Conservation (phyloP, 2,329 filamentous ascomycete genomes). For the Trichoderma guizhouense region DNA sequence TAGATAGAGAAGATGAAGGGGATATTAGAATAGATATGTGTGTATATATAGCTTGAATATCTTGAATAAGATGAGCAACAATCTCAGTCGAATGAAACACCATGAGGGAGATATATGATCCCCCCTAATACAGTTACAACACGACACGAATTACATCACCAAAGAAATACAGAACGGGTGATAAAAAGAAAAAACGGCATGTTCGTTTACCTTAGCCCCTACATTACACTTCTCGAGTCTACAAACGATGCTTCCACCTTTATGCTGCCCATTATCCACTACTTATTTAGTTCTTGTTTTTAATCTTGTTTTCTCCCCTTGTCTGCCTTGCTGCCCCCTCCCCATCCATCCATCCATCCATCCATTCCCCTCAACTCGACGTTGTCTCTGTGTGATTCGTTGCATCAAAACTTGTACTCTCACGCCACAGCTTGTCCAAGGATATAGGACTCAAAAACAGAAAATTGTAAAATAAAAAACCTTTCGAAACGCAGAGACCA, state of each 20-base stretch:
- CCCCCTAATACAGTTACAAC: not conserved
- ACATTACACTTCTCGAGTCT: not conserved
- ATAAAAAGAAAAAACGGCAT: not conserved
- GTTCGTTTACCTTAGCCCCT: not conserved
- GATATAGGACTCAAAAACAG: not conserved
- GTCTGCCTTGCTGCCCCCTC: not conserved
- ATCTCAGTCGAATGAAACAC: not conserved
- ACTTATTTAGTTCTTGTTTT: not conserved
- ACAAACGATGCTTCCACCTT: conserved; percentile 1
- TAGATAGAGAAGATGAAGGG: not conserved
- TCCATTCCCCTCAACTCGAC: not conserved
- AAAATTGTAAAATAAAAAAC: not conserved
- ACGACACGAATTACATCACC: not conserved
- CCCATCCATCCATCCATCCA: not conserved
- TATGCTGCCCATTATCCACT: not conserved
- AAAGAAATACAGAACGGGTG: not conserved
- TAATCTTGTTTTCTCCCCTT: not conserved
- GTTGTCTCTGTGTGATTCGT: not conserved
- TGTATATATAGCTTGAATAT: not conserved
- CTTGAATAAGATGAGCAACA: not conserved
- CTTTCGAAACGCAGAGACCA: not conserved
- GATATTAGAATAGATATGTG: not conserved
- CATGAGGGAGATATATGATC: not conserved
- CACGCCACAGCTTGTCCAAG: not conserved
- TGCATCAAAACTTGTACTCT: conserved; percentile 1